phyloP scores from a whole-genome alignment of 139 green algal genomes.

The Chlamydomonas schloesseri region DNA sequence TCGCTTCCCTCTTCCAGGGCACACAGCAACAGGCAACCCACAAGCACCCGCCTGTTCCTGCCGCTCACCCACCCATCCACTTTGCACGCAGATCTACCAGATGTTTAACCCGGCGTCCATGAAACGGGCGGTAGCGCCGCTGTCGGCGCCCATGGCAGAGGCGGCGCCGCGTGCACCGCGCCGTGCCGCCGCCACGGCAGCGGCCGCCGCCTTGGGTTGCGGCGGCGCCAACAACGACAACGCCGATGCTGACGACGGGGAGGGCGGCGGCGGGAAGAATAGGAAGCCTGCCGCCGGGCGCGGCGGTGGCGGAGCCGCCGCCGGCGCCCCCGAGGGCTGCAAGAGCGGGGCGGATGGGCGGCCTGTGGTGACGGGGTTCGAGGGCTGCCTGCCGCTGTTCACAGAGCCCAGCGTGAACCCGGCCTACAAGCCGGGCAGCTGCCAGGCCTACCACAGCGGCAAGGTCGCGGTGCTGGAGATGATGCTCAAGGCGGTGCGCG shows the following conservation, averaged over 20 bases:
- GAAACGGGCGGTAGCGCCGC: neutral
- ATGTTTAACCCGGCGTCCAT: neutral
- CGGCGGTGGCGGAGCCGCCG: conserved; percentile 9
- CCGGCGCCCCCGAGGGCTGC: neutral
- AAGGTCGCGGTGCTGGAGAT: conserved; percentile 69
- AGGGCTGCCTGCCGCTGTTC: conserved; percentile 64
- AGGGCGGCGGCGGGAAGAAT: neutral
- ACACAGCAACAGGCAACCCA: too few relatives aligned
- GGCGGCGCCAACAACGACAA: neutral
- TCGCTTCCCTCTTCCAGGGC: too few relatives aligned
- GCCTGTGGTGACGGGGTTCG: conserved; percentile 77
- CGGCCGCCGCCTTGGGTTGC: neutral
- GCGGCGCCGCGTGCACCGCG: neutral
- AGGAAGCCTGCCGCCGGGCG: neutral
- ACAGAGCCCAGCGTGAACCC: conserved; percentile 28
- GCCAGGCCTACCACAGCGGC: conserved; percentile 70
- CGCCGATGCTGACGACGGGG: conserved; percentile 12
- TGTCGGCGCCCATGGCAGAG: neutral
- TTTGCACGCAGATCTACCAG: conserved; percentile 6
- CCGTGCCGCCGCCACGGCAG: neutral
- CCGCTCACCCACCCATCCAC: neutral
- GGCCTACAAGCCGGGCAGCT: conserved; percentile 51
- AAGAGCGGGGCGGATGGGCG: conserved; percentile 20
- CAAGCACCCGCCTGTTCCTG: too few relatives aligned
- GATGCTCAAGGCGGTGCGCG: conserved; percentile 68